phyloP scores from a whole-genome alignment of 202 grass and related monocot species.

The Cymbopogon flexuosus region DNA sequence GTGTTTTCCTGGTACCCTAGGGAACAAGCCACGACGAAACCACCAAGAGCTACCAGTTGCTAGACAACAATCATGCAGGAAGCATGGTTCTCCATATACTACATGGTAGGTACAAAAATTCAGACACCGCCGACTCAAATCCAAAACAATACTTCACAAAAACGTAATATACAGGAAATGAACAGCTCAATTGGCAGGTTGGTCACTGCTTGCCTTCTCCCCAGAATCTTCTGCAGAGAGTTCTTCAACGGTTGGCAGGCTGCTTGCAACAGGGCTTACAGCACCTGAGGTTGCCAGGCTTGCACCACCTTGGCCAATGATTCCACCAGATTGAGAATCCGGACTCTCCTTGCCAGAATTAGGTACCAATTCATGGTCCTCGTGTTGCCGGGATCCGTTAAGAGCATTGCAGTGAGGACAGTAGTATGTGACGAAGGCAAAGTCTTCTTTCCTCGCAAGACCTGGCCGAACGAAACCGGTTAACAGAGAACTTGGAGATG shows the following conservation, averaged over 20 bases:
- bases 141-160: constrained; percentile 7
- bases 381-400: constrained; percentile 52
- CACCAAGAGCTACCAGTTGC: background rate
- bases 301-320: constrained; percentile 2
- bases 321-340: constrained; percentile 26
- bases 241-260: constrained; percentile 33
- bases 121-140: background rate
- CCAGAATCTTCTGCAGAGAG: constrained; percentile 12
- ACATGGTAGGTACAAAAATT: constrained; percentile 21
- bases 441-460: constrained; percentile 89
- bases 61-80: background rate
- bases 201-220: constrained; percentile 32
- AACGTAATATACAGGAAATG: background rate
- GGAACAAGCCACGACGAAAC: background rate
- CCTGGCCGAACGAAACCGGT: constrained; percentile 41
- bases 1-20: background rate
- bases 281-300: constrained; percentile 34
- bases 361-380: constrained; percentile 44
- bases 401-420: constrained; percentile 82
- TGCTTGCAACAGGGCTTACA: constrained; percentile 7
- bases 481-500: background rate
- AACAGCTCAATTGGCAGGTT: constrained; percentile 21
- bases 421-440: constrained; percentile 81
- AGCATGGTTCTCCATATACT: background rate
- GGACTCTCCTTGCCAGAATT: constrained; percentile 52